Conservation (phyloP, 73 alveolate genomes). For the Symbiodinium natans region DNA sequence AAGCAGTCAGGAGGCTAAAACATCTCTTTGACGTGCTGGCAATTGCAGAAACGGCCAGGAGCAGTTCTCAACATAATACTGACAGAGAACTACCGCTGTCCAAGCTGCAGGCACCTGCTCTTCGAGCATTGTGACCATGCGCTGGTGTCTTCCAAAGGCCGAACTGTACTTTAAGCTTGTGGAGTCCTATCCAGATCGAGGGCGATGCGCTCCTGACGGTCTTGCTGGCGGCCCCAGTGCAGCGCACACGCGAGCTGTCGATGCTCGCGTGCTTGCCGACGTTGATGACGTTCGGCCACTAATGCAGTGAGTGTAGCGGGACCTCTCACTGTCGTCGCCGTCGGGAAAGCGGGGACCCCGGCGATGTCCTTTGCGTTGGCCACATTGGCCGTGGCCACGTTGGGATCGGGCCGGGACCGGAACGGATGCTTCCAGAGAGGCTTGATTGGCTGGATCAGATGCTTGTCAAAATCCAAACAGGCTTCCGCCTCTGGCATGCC, state of each 20-base stretch:
- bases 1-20: background rate
- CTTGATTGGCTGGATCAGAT: too few relatives aligned
- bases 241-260: background rate
- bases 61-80: background rate
- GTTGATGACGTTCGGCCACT: background rate
- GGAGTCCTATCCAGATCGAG: background rate
- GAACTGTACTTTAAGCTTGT: background rate
- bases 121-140: background rate
- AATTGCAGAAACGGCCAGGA: background rate
- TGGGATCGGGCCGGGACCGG: too few relatives aligned
- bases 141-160: background rate
- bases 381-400: too few relatives aligned
- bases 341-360: too few relatives aligned
- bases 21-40: background rate
- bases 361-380: too few relatives aligned
- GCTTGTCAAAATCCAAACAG: too few relatives aligned
- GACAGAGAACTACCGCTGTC: background rate
- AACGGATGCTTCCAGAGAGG: too few relatives aligned
- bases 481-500: too few relatives aligned
- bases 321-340: too few relatives aligned
- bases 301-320: background rate
- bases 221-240: conserved; percentile 3
- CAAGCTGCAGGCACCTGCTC: background rate
- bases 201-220: background rate
- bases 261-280: background rate